Evolutionary conservation across 2,329 filamentous ascomycete genomes (phyloP), one percentile per base, ranked within the genome.

Genomic region (Fonsecaea pugnacius): DNA sequence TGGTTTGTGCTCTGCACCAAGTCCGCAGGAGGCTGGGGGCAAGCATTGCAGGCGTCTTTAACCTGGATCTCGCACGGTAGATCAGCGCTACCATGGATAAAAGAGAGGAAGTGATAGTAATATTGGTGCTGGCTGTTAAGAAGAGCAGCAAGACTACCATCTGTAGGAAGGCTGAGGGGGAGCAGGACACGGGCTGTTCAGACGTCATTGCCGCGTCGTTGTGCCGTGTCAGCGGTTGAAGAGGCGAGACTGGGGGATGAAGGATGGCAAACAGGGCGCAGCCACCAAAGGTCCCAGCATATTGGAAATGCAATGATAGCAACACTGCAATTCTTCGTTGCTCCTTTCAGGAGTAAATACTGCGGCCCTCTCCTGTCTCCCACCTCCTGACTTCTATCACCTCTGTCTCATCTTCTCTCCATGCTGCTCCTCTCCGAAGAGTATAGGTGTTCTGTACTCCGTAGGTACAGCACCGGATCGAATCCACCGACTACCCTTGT

Each of bases 211-310:
- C 51, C 50, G 50, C 43, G 58, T n/a, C 46, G 50, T 36, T 35
- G 50, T 46, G 43, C 43, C 18, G 43, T 48, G 43, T 24, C 43
- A 24, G 43, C 24, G 18, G 43, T 48, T 48, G 43, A 24, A 43
- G 38, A 18, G 16, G 5, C 24, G 43, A 27, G 43, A 21, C 9
- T 5, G 38, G 14, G 14, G 7, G 38, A 38, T n/a, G 16, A 7
- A n/a, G 43, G 43, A 48, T 48, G 43, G 43, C 43, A 48, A 48
- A 48, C 43, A 48, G 43, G 43, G 43, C 43, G 43, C 43, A 48
- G 43, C 51, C 51, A 53, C 51, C 27, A 53, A 32, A 32, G 32
- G 4, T 18, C 30, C 43, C 40, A 46, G n/a, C 38, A 38, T 59
- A 16, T 55, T 55, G 52, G 33, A 36, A n/a, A 36, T 35, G 27